A percentile compares a stretch with the other conserved stretches of the same genome.
These are phyloP conservation scores for Lactarius pseudohatsudake DNA, from an alignment of 768 basidiomycete genomes.

Conservation along the genomic window DNA sequence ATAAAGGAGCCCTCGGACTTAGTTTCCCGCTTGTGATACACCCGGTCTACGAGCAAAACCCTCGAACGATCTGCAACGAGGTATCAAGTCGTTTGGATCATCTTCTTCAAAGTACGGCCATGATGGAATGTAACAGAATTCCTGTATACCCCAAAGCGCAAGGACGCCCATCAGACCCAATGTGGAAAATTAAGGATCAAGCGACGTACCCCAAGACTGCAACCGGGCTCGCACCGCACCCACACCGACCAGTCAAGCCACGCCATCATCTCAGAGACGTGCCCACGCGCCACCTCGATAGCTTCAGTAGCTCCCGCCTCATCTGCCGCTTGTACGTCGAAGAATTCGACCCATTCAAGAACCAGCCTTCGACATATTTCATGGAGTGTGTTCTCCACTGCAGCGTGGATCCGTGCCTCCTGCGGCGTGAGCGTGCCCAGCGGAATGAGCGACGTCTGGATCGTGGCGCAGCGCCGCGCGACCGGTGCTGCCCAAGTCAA, in stretches of 20 bases:
- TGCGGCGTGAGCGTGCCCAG: constrained; percentile 24
- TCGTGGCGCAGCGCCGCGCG: constrained; percentile 25
- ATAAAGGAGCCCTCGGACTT: neutral
- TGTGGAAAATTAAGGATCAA: neutral
- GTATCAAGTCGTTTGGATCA: constrained; percentile 25
- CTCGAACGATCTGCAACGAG: constrained; percentile 12
- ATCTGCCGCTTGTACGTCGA: constrained; percentile 26
- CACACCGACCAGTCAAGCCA: constrained; percentile 32
- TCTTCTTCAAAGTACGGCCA: constrained; percentile 27
- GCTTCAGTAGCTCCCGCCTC: neutral
- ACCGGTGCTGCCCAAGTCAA: constrained; percentile 25
- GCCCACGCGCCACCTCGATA: constrained; percentile 1
- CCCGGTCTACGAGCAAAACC: neutral
- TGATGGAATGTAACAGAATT: constrained; percentile 27
- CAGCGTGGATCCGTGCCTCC: constrained; percentile 23
- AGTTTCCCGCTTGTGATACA: neutral
- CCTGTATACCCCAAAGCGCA: constrained; percentile 9
- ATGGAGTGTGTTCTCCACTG: constrained; percentile 15
- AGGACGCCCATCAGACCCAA: neutral
- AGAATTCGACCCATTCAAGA: constrained; percentile 26
- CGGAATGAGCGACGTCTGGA: constrained; percentile 3
- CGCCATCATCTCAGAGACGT: constrained; percentile 24
- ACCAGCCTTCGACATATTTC: constrained; percentile 27
- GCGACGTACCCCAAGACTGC: constrained; percentile 26
- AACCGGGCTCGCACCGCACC: constrained; percentile 27